A percentile compares a stretch with the other conserved stretches of the same genome.
Evolutionary conservation across 1,284 basidiomycete genomes (phyloP).

Genomic region (Ustilago cynodontis): DNA sequence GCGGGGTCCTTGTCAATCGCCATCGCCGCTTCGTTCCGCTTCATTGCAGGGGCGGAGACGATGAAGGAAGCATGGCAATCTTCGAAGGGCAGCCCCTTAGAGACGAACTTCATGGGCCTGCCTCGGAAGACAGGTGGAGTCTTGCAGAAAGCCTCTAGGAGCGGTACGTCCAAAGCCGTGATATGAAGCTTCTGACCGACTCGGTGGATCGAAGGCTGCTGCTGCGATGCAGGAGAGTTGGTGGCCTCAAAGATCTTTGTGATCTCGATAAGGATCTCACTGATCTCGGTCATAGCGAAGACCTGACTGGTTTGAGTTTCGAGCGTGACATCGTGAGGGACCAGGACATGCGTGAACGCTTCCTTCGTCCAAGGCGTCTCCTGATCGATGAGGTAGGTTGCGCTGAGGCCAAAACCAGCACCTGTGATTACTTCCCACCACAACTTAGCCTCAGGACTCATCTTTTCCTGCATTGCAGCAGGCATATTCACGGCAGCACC

Average conservation of each 20-base stretch:
- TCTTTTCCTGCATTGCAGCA: too few relatives aligned
- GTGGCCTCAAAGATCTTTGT: too few relatives aligned
- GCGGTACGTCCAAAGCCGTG: background rate
- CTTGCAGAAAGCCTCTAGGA: background rate
- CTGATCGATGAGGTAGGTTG: background rate
- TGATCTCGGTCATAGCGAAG: too few relatives aligned
- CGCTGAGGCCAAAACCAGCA: background rate
- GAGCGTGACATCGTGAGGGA: background rate
- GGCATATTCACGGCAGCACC: too few relatives aligned
- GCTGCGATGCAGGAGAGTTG: too few relatives aligned
- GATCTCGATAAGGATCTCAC: too few relatives aligned
- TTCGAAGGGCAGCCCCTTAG: background rate
- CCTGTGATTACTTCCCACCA: background rate
- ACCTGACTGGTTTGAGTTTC: background rate
- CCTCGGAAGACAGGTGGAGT: background rate
- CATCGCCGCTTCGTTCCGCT: too few relatives aligned
- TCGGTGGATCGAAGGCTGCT: background rate
- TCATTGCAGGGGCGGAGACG: too few relatives aligned
- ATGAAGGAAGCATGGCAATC: too few relatives aligned
- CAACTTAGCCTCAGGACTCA: too few relatives aligned
- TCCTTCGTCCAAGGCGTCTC: background rate
- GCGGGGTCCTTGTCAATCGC: too few relatives aligned
- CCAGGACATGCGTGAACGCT: background rate
- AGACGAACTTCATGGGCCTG: background rate
- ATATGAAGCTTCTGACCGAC: background rate